Evolutionary conservation across 176 grass and related monocot species (phyloP).

Genomic region (Saccharum spontaneum): DNA sequence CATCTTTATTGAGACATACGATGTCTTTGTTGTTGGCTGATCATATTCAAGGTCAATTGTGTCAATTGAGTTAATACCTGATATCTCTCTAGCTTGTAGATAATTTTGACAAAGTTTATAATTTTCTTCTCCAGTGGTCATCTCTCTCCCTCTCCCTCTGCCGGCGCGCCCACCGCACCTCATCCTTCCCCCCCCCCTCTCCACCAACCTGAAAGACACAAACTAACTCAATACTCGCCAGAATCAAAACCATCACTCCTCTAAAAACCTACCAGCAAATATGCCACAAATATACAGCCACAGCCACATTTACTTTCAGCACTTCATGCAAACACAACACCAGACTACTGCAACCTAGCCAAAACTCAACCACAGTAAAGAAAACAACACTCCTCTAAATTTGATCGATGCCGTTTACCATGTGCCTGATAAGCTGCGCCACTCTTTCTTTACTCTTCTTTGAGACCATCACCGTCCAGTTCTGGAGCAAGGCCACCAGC

Average conservation of each 20-base stretch:
- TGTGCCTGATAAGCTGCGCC: not conserved
- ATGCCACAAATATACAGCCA: not conserved
- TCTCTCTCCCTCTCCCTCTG: no score
- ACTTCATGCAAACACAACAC: not conserved
- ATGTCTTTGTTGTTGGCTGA: not conserved
- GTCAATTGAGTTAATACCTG: constrained; percentile 9
- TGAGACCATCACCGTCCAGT: not conserved
- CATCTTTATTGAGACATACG: not conserved
- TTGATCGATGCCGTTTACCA: not conserved
- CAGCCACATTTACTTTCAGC: not conserved
- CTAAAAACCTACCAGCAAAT: not conserved
- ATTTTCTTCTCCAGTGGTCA: not conserved
- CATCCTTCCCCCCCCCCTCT: no score
- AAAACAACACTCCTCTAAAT: not conserved
- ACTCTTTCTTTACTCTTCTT: not conserved
- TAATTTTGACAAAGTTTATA: constrained; percentile 13
- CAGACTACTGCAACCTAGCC: not conserved
- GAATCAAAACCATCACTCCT: not conserved
- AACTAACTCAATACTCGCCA: not conserved
- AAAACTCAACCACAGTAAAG: not conserved
- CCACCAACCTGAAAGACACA: not conserved
- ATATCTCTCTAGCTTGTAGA: constrained; percentile 15
- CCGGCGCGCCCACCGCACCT: no score
- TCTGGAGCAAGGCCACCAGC: not conserved
- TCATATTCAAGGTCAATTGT: constrained; percentile 15